Percentiles rank a stretch among this genome's conserved stretches.
phyloP scores from a whole-genome alignment of 1,139 yeast genomes.

The Protomyces inouyei region DNA sequence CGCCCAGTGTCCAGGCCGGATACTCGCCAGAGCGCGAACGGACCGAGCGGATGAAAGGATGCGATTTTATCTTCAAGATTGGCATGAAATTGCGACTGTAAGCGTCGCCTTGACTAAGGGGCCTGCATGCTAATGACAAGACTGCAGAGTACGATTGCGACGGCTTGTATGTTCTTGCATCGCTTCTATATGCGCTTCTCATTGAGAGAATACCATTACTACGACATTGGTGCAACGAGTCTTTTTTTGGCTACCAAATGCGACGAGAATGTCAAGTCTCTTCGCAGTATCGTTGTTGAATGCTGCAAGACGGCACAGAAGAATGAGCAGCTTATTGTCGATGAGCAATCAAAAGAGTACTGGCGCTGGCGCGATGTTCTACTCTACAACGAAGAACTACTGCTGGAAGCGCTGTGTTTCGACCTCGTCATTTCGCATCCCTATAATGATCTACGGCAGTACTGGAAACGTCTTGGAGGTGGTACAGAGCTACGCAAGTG shows the following conservation, averaged over 20 bases:
- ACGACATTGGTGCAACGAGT: constrained; percentile 48
- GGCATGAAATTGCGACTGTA: constrained; percentile 44
- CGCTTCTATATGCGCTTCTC: constrained; percentile 50
- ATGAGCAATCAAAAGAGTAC: constrained; percentile 48
- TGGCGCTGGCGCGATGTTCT: constrained; percentile 51
- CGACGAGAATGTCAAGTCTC: constrained; percentile 49
- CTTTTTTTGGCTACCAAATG: constrained; percentile 51
- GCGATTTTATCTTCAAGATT: constrained; percentile 45
- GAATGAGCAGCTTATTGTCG: constrained; percentile 42
- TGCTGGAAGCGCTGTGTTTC: constrained; percentile 50
- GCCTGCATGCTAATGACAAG: background rate
- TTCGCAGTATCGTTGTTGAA: constrained; percentile 47
- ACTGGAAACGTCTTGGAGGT: constrained; percentile 36
- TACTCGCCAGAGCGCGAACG: constrained; percentile 44
- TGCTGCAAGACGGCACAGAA: constrained; percentile 49
- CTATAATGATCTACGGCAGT: constrained; percentile 38
- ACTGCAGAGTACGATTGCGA: constrained; percentile 48
- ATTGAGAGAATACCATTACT: constrained; percentile 43
- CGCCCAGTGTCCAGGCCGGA: constrained; percentile 39
- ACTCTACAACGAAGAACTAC: constrained; percentile 45
- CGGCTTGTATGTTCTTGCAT: constrained; percentile 50
- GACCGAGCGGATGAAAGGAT: constrained; percentile 47
- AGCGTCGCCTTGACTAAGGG: background rate
- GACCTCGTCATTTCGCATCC: constrained; percentile 48
- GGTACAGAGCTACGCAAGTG: constrained; percentile 36